Percentiles rank a stretch among this genome's conserved stretches.
Conservation (phyloP, 2,329 filamentous ascomycete genomes). For the Mycocentrospora acerina region DNA sequence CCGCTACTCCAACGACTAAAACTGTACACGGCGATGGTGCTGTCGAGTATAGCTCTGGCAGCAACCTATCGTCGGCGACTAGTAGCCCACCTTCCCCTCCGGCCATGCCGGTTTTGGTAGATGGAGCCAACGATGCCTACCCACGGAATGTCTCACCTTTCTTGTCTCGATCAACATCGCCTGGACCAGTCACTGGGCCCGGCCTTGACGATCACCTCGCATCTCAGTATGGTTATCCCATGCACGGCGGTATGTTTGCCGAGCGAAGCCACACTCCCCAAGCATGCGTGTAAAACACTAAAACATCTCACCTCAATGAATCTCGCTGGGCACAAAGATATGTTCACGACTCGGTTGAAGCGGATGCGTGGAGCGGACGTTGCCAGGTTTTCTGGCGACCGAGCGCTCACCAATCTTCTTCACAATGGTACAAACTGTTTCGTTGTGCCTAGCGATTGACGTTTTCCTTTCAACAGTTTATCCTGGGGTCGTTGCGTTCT, state of each 20-base stretch:
- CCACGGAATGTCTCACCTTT: constrained; percentile 38
- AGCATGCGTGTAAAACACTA: constrained; percentile 32
- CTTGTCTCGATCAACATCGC: constrained; percentile 45
- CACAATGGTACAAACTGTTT: constrained; percentile 31
- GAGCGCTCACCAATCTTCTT: constrained; percentile 40
- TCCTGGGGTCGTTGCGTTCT: constrained; percentile 18
- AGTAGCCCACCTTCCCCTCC: constrained; percentile 42
- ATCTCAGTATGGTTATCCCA: constrained; percentile 44
- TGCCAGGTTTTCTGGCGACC: constrained; percentile 14
- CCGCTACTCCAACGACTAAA: constrained; percentile 25
- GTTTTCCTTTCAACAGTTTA: constrained; percentile 14
- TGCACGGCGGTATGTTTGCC: constrained; percentile 47
- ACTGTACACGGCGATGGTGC: constrained; percentile 32
- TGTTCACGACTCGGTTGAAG: constrained; percentile 36
- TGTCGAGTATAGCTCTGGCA: constrained; percentile 31
- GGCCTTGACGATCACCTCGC: constrained; percentile 43
- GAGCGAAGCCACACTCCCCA: constrained; percentile 50
- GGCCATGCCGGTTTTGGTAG: constrained; percentile 35
- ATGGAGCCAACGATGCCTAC: constrained; percentile 42
- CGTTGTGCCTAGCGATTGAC: constrained; percentile 24
- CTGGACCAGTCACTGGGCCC: constrained; percentile 43
- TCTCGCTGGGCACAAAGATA: constrained; percentile 40
- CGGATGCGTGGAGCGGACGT: constrained; percentile 41
- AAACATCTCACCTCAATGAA: constrained; percentile 22
- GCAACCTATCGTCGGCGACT: constrained; percentile 37